Percentiles rank a stretch among this genome's conserved stretches.
Evolutionary conservation across 257 asterid genomes (phyloP).

Genomic region (Penstemon barbatus): DNA sequence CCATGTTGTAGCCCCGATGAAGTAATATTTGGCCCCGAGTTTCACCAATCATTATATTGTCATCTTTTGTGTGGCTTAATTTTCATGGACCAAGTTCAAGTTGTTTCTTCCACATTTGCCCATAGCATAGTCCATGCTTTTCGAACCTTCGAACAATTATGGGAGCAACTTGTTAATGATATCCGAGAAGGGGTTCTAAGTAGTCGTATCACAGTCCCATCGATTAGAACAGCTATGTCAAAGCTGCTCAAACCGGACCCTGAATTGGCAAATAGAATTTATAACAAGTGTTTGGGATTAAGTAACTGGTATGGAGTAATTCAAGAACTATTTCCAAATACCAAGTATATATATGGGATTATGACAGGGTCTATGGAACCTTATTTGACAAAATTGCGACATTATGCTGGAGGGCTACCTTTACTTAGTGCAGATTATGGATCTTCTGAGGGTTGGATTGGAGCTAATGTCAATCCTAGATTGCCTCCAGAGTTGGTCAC

Average conservation of each 20-base stretch:
- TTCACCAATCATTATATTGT: slow-evolving; percentile 81
- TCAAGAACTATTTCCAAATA: slow-evolving; percentile 66
- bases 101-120: slow-evolving; percentile 82
- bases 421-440: slow-evolving; percentile 88
- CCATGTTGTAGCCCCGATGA: slow-evolving; percentile 94
- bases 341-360: slow-evolving; percentile 75
- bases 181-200: slow-evolving; percentile 70
- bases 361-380: slow-evolving; percentile 99
- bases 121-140: slow-evolving; percentile 90
- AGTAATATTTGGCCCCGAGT: slow-evolving; percentile 89
- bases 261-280: slow-evolving; percentile 52
- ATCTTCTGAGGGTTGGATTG: slow-evolving; percentile 96
- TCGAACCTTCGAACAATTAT: slow-evolving; percentile 67
- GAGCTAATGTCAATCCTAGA: slow-evolving; percentile 72
- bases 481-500: slow-evolving; percentile 73
- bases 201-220: slow-evolving; percentile 61
- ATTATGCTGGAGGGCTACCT: slow-evolving; percentile 78
- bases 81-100: slow-evolving; percentile 65
- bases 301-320: slow-evolving; percentile 83
- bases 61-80: slow-evolving; percentile 87
- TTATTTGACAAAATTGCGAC: slow-evolving; percentile 75
- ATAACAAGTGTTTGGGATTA: slow-evolving; percentile 46
- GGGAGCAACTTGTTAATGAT: slow-evolving; percentile 74
- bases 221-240: slow-evolving; percentile 60
- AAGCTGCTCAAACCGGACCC: slow-evolving; percentile 70